phyloP scores from a whole-genome alignment of 23 red algal genomes.

The Cyanidiococcus yangmingshanensis region DNA sequence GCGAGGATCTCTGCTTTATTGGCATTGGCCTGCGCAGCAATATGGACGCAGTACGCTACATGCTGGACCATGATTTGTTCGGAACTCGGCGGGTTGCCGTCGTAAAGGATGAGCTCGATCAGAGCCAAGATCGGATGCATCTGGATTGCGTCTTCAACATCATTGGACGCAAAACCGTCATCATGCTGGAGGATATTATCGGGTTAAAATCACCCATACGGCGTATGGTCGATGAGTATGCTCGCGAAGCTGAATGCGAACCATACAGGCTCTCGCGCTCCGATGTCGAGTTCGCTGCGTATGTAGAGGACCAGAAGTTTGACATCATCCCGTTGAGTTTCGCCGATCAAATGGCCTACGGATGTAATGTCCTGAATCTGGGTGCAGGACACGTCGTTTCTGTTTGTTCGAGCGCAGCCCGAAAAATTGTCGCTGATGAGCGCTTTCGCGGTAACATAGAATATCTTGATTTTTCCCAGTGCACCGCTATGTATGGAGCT shows the following conservation, averaged over 20 bases:
- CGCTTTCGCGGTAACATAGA: conserved; percentile 69
- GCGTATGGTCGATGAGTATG: conserved; percentile 80
- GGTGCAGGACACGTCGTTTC: conserved; percentile 57
- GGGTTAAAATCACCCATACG: conserved; percentile 39
- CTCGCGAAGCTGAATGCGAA: conserved; percentile 17
- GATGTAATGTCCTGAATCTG: conserved; percentile 92
- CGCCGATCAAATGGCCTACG: conserved; percentile 78
- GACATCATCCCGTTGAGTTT: conserved; percentile 59
- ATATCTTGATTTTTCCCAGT: conserved; percentile 56
- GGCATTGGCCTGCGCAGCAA: conserved; percentile 73
- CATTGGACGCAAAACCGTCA: conserved; percentile 35
- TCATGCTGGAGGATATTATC: conserved; percentile 72
- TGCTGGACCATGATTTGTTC: conserved; percentile 80
- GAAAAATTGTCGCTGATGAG: conserved; percentile 52
- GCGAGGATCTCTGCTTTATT: conserved; percentile 71
- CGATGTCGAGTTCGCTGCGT: conserved; percentile 72
- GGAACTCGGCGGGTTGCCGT: conserved; percentile 65
- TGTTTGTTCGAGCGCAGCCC: conserved; percentile 56
- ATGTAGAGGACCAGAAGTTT: conserved; percentile 50
- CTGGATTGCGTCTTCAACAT: conserved; percentile 95
- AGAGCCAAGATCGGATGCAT: conserved; percentile 82
- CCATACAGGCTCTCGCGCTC: conserved; percentile 5
- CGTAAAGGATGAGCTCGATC: conserved; percentile 71
- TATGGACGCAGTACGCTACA: conserved; percentile 58
- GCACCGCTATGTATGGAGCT: conserved; percentile 95